Evolutionary conservation across 2,329 filamentous ascomycete species (phyloP).

Genomic region (Gaeumannomyces sp.): DNA sequence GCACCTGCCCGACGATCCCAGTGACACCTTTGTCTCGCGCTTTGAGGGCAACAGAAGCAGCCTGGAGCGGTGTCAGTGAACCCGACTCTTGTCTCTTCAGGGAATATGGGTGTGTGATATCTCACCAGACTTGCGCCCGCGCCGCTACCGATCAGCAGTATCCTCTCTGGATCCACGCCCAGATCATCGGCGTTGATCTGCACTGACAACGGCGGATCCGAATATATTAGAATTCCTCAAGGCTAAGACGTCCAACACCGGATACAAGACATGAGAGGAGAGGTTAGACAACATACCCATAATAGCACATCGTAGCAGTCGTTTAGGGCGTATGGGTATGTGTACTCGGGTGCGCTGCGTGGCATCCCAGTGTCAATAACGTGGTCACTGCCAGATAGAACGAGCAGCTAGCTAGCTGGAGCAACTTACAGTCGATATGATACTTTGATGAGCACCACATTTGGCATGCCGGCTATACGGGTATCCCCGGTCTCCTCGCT

Average conservation of each 20-base stretch:
- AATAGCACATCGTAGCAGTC: constrained; percentile 43
- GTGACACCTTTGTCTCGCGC: constrained; percentile 26
- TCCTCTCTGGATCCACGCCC: constrained; percentile 27
- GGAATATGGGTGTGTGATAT: neutral
- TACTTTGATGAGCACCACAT: constrained; percentile 31
- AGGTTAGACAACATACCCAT: constrained; percentile 24
- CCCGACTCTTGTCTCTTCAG: neutral
- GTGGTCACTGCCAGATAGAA: neutral
- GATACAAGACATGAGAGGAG: constrained; percentile 17
- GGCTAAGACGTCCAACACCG: too few relatives aligned
- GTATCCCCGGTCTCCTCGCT: constrained; percentile 30
- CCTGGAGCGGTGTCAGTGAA: constrained; percentile 15
- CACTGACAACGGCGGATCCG: constrained; percentile 32
- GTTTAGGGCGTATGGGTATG: constrained; percentile 42
- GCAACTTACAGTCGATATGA: constrained; percentile 29
- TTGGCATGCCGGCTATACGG: constrained; percentile 24
- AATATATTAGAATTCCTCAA: too few relatives aligned
- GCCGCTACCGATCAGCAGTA: constrained; percentile 43
- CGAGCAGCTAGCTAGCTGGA: neutral
- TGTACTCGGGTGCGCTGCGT: constrained; percentile 43
- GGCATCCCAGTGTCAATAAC: neutral
- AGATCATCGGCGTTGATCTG: constrained; percentile 34
- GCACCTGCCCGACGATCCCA: constrained; percentile 27
- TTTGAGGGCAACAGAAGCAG: constrained; percentile 23
- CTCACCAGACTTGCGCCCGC: constrained; percentile 41